Percentiles rank a stretch among this genome's conserved stretches.
Conservation (phyloP, 2,329 filamentous ascomycete genomes). For the Pyrenophora teres region DNA sequence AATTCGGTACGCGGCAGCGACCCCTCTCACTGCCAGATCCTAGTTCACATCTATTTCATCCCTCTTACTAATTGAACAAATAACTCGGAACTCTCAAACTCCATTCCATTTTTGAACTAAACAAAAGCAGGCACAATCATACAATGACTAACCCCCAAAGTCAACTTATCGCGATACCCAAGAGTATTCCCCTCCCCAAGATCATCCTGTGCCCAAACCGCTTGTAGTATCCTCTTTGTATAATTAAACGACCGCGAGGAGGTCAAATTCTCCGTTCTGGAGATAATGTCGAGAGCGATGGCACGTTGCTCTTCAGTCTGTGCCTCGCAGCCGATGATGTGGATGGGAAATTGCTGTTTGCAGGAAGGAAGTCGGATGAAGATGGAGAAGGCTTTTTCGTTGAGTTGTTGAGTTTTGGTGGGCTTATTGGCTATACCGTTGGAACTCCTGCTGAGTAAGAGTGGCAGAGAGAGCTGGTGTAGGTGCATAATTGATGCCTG, state of each 20-base stretch:
- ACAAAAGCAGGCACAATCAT: constrained; percentile 23
- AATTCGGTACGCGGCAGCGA: too few species aligned
- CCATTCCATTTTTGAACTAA: too few species aligned
- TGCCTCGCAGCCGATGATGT: constrained; percentile 39
- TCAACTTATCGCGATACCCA: constrained; percentile 20
- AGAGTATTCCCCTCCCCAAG: constrained; percentile 9
- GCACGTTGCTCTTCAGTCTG: constrained; percentile 33
- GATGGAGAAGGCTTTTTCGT: constrained; percentile 4
- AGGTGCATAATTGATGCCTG: too few species aligned
- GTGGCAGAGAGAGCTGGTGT: too few species aligned
- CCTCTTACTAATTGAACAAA: too few species aligned
- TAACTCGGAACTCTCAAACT: too few species aligned
- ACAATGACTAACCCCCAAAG: constrained; percentile 14
- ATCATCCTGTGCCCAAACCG: constrained; percentile 27
- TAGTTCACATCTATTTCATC: too few species aligned
- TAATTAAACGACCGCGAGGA: constrained; percentile 16
- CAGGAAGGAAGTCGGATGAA: constrained; percentile 22
- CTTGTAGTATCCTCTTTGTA: constrained; percentile 14
- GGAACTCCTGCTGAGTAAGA: too few species aligned
- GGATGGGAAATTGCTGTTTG: constrained; percentile 33
- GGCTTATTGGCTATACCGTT: too few species aligned
- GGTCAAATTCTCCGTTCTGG: constrained; percentile 12
- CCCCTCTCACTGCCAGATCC: too few species aligned
- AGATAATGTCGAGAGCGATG: constrained; percentile 21
- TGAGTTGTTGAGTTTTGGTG: too few species aligned